phyloP scores from a whole-genome alignment of 208 protist genomes.

The Trypanosoma rangeli region DNA sequence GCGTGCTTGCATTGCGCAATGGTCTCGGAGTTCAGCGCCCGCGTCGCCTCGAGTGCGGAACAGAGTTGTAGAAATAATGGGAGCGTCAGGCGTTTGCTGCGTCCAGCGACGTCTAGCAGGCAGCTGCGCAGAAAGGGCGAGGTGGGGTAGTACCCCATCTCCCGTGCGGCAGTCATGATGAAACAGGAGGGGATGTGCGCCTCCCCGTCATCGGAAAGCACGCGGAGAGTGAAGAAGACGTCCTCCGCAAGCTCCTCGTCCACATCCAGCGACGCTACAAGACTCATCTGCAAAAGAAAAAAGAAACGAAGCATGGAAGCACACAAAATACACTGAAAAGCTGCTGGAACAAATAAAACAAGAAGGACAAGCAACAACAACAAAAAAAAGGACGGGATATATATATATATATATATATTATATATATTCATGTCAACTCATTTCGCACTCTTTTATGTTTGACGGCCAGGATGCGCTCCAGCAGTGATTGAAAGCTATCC shows the following conservation, averaged over 20 bases:
- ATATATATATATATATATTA: too few species aligned
- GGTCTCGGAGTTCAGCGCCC: not conserved
- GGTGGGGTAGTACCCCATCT: slow-evolving; percentile 65
- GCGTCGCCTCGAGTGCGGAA: slow-evolving; percentile 33
- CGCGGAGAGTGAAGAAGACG: slow-evolving; percentile 21
- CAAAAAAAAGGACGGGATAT: too few species aligned
- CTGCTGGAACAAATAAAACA: too few species aligned
- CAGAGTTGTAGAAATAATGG: slow-evolving; percentile 60
- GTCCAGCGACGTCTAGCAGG: slow-evolving; percentile 22
- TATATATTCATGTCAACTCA: not conserved
- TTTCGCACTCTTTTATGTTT: slow-evolving; percentile 4
- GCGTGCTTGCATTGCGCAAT: slow-evolving; percentile 10
- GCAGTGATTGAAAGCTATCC: slow-evolving; percentile 7
- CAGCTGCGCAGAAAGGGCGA: slow-evolving; percentile 28
- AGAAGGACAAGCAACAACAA: too few species aligned
- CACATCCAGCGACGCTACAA: not conserved
- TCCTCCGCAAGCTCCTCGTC: not conserved
- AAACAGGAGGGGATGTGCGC: slow-evolving; percentile 46
- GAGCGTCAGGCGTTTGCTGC: slow-evolving; percentile 29
- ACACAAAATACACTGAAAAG: slow-evolving; percentile 6
- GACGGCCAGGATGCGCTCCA: slow-evolving; percentile 1
- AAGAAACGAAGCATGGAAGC: not conserved
- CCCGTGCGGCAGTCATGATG: slow-evolving; percentile 36
- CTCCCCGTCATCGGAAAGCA: slow-evolving; percentile 23
- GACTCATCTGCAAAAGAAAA: slow-evolving; percentile 8